These are phyloP conservation scores for Tetratostichococcus sp. DNA, from an alignment of 139 green algal genomes.

Conservation along the genomic window DNA sequence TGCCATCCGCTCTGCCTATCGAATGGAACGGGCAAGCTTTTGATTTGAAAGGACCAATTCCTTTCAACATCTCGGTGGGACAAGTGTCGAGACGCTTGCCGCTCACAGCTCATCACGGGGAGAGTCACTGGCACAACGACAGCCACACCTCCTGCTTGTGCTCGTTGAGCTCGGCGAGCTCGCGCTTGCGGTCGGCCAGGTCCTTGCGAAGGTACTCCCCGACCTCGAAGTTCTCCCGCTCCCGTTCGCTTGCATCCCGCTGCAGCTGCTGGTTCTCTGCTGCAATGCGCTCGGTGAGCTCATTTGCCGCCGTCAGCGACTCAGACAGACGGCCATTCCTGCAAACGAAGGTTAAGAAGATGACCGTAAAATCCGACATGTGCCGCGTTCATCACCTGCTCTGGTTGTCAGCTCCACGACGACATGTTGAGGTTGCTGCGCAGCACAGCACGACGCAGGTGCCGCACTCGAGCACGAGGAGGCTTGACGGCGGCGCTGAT, in stretches of 20 bases:
- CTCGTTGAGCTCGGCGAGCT: slow-evolving; percentile 47
- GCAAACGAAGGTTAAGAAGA: background rate
- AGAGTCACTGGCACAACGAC: background rate
- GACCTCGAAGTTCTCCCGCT: slow-evolving; percentile 65
- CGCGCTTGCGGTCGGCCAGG: slow-evolving; percentile 55
- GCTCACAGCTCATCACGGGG: too few species aligned
- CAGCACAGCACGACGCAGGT: too few species aligned
- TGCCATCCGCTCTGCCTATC: background rate
- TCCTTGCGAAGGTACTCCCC: slow-evolving; percentile 61
- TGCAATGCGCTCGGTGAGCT: background rate
- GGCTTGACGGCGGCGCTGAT: background rate
- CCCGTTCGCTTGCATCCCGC: slow-evolving; percentile 36
- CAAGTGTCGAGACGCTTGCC: too few species aligned
- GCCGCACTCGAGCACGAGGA: background rate
- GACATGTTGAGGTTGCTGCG: too few species aligned
- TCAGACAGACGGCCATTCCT: slow-evolving; percentile 76
- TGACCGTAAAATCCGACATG: too few species aligned
- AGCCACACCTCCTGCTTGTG: slow-evolving; percentile 18
- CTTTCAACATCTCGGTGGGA: too few species aligned
- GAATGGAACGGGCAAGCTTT: background rate
- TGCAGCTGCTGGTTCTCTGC: slow-evolving; percentile 59
- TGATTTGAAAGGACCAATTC: too few species aligned
- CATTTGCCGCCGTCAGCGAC: slow-evolving; percentile 48
- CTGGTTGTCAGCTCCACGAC: too few species aligned
- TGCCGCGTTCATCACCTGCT: too few species aligned